Evolutionary conservation across 495 filamentous ascomycete genomes (phyloP), one percentile per base, ranked within the genome.

Genomic region (Astrocystis sublimbata): DNA sequence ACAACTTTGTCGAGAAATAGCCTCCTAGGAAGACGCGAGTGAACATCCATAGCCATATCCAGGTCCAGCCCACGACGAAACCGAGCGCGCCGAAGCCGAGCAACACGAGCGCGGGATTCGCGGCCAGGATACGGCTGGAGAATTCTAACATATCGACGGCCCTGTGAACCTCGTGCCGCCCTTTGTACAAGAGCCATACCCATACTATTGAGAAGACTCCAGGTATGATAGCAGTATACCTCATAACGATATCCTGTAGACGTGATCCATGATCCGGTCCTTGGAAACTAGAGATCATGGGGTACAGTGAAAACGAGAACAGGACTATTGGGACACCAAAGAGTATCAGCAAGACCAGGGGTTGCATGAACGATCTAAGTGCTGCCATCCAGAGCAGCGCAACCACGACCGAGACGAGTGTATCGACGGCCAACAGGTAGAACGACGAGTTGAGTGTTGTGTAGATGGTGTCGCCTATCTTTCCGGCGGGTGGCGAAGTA

Each of bases 1-100:
- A 82, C 15, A 82, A 74, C 17, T 76, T 80, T 42, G 71, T 82
- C 8, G 86, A 82, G 61, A 91, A 81, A 71, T 90, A 89, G 3
- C 92, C 94, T 19, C 89, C 91, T 41, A 97, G 85, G 73, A 98
- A 98, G 45, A 98, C 86, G 26, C 92, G 83, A 2, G 92, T 94
- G 74, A 98, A 98, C 94, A 98, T 97, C 66, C 86, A 84, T 71
- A 98, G 85, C 94, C 94, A 98, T 9, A 89, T 67, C 94, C 94
- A 98, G 2, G 92, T 96, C 90, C 93, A 98, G 7, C 84, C 77
- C 9, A 96, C 88, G 42, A 96, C 86, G 35, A 82, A 78, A 9
- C 78, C 81, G n/a, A 98, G 83, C 26, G 87, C 89, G 31, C 77
- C 87, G 64, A 98, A 85, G 19, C 93, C 93, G 30, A 97, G 81